These are phyloP conservation scores for Colletotrichum sp. DNA, from an alignment of 2,329 filamentous ascomycete genomes.

Conservation along the genomic window DNA sequence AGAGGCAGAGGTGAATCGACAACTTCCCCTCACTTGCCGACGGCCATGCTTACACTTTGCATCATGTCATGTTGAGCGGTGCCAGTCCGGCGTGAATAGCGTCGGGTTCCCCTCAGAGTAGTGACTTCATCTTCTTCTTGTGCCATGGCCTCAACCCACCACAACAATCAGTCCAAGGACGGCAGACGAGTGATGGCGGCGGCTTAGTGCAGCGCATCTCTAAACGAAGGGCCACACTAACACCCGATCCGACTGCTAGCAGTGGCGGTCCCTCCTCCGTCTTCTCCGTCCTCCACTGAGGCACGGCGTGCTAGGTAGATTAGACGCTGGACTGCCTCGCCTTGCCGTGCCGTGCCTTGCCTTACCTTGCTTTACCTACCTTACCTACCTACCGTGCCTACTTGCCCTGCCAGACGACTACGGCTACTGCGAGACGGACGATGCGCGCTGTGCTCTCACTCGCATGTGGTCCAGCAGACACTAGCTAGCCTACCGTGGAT, in stretches of 20 bases:
- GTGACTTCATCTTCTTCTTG: background rate
- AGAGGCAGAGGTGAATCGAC: background rate
- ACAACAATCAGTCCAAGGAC: background rate
- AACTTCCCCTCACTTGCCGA: background rate
- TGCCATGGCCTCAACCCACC: background rate
- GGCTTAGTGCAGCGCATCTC: background rate
- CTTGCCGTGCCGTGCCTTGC: background rate
- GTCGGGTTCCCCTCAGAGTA: background rate
- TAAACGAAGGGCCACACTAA: conserved; percentile 1
- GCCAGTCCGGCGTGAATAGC: background rate
- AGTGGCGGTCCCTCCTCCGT: background rate
- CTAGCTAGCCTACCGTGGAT: background rate
- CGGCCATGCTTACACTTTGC: background rate
- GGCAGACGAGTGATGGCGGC: conserved; percentile 9
- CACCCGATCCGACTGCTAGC: background rate
- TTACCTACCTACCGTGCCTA: background rate
- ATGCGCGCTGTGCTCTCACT: background rate
- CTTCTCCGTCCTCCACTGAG: background rate
- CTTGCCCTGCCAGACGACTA: background rate
- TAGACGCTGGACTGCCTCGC: background rate
- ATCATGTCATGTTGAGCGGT: background rate
- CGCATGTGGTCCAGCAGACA: background rate
- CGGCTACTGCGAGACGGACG: background rate
- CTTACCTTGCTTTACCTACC: background rate
- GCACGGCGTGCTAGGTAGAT: background rate